Conservation (phyloP, 345 rosid species). For the Geranium brycei region DNA sequence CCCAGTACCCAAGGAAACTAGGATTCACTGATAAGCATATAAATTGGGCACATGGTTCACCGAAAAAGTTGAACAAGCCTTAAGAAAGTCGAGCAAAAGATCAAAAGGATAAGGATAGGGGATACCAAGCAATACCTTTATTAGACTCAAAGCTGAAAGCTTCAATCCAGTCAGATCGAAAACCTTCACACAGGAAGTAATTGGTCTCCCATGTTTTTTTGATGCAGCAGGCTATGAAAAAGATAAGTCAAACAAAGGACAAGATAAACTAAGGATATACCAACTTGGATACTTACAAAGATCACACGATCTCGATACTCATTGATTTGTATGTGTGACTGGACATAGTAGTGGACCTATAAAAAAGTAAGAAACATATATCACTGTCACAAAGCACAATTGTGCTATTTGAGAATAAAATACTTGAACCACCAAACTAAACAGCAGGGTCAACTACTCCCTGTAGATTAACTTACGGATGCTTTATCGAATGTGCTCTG, state of each 20-base stretch:
- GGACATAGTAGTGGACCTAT: conserved; percentile 82
- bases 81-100: not conserved
- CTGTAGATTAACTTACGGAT: conserved; percentile 47
- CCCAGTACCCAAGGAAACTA: too few relatives aligned
- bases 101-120: not conserved
- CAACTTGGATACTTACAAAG: conserved; percentile 45
- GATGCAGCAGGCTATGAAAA: conserved; percentile 67
- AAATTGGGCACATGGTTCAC: too few relatives aligned
- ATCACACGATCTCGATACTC: conserved; percentile 79
- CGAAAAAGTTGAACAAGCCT: not conserved
- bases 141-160: conserved; percentile 73
- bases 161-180: conserved; percentile 89
- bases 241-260: conserved; percentile 10
- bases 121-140: conserved; percentile 40
- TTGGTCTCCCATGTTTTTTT: conserved; percentile 57
- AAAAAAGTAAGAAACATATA: conserved; percentile 3
- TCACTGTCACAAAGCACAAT: not conserved
- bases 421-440: too few relatives aligned
- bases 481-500: conserved; percentile 85
- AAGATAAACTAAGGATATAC: not conserved
- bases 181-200: conserved; percentile 77
- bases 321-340: conserved; percentile 91
- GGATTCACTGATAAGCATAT: too few relatives aligned
- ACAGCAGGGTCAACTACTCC: not conserved
- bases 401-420: not conserved